Evolutionary conservation across 75 land plant species (phyloP), one percentile per base, ranked within the genome.

Genomic region (Pseudotsuga menziesii): DNA sequence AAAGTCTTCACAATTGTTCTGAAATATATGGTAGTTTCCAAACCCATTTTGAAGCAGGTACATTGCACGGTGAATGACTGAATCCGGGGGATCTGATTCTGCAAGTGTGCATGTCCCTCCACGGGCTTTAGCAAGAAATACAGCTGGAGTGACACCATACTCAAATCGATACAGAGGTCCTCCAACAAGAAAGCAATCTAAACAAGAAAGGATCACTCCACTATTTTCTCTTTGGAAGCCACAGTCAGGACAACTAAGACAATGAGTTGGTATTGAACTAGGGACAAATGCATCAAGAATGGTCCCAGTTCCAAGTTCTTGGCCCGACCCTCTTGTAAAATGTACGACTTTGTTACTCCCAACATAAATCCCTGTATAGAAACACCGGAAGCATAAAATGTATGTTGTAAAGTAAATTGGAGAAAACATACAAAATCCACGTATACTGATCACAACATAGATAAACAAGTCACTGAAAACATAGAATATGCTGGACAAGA

Each of bases 81-180:
- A 74, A 59, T 84, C 89, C 3, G 90, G 76, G 22, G 88, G 81
- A 58, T 92, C 94, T 5, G 92, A 88, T 56, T 22, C 54, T 54
- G 94, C 94, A 75, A 85, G 85, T 20, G 90, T 92, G 81, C 94
- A 92, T 23, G 94, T 90, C 25, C 94, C 94, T 48, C 94, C 94
- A 15, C 94, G 79, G n/a, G 88, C 83, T 84, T 91, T 90, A 25
- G 93, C 92, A 19, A 96, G 67, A 82, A 96, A 96, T 54, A 83
- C 84, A 4, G 90, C 77, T 57, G 90, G 85, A 1, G 88, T 58
- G 3, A 85, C 90, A 55, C 88, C 88, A 79, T 93, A 93, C 55
- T 91, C 88, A 67, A 93, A 93, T 75, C 83, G 80, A 80, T 89
- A 89, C 4, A 93, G 89, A 25, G 86, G 80, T 12, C 95, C 90